Percentiles rank a stretch among this genome's conserved stretches.
phyloP scores from a whole-genome alignment of 2,329 filamentous ascomycete species.

The Fusarium beomiforme region DNA sequence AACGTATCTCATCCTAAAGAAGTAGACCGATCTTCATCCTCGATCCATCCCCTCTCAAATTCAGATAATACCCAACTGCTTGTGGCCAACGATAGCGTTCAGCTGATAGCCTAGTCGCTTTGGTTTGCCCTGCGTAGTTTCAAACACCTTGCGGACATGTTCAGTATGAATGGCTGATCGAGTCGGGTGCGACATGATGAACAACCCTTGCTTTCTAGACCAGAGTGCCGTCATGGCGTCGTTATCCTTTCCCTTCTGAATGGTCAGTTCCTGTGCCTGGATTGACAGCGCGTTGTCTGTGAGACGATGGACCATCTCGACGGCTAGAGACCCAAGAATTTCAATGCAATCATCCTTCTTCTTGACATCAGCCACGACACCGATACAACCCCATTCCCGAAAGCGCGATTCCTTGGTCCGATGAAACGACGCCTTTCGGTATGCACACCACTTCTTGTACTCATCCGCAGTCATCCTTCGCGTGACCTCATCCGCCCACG shows the following conservation, averaged over 20 bases:
- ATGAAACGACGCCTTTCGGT: conserved; percentile 94
- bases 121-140: conserved; percentile 6
- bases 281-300: conserved; percentile 94
- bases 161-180: background rate
- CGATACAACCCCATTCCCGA: conserved; percentile 95
- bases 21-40: background rate
- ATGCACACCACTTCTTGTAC: conserved; percentile 98
- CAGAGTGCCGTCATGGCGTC: accelerated
- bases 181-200: background rate
- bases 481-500: conserved; percentile 93
- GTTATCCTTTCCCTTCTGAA: background rate
- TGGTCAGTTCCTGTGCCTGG: conserved; percentile 62
- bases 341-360: conserved; percentile 97
- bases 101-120: background rate
- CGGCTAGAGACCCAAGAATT: conserved; percentile 94
- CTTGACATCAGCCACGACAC: conserved; percentile 91
- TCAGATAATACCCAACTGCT: conserved; percentile 4
- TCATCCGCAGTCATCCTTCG: conserved; percentile 96
- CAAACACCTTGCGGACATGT: conserved; percentile 12
- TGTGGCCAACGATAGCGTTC: background rate
- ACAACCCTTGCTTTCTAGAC: background rate
- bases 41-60: background rate
- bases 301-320: conserved; percentile 96
- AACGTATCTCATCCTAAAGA: no score
- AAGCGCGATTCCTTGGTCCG: conserved; percentile 97